These are phyloP conservation scores for Asterochloris sp. DNA, from an alignment of 139 green algal genomes.

Conservation along the genomic window DNA sequence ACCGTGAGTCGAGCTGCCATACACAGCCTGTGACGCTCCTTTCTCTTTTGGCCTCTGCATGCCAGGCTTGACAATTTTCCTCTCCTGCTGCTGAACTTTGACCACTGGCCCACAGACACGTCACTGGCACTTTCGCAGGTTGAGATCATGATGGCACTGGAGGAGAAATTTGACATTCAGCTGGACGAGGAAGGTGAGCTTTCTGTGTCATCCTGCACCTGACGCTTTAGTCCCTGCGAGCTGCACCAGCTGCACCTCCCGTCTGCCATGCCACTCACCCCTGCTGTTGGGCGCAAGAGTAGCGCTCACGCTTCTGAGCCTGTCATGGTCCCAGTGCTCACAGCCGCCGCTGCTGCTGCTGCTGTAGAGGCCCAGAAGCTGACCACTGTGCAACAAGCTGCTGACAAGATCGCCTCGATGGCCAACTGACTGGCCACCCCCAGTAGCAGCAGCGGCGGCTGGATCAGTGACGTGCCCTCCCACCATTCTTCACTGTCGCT, in stretches of 20 bases:
- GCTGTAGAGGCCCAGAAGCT: background rate
- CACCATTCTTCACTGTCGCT: too few relatives aligned
- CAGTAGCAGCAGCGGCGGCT: too few relatives aligned
- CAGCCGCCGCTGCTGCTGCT: too few relatives aligned
- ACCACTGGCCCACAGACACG: background rate
- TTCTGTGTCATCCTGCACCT: background rate
- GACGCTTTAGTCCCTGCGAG: background rate
- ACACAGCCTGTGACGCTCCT: background rate
- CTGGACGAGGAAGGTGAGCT: slow-evolving; percentile 90
- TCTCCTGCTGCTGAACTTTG: background rate
- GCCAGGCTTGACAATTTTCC: too few relatives aligned
- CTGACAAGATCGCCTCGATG: background rate
- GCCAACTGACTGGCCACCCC: background rate
- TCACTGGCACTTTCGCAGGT: slow-evolving; percentile 40
- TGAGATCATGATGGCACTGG: slow-evolving; percentile 99
- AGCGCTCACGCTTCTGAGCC: background rate
- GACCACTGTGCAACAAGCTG: background rate
- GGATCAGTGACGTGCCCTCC: too few relatives aligned
- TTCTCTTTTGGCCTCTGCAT: background rate
- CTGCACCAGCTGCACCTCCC: background rate
- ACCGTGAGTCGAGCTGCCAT: slow-evolving; percentile 63
- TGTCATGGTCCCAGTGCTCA: background rate
- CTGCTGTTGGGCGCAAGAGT: background rate
- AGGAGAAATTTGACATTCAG: slow-evolving; percentile 97
- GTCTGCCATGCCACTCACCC: background rate